These are phyloP conservation scores for Cercospora canescens DNA, from an alignment of 2,329 filamentous ascomycete genomes.

Conservation along the genomic window DNA sequence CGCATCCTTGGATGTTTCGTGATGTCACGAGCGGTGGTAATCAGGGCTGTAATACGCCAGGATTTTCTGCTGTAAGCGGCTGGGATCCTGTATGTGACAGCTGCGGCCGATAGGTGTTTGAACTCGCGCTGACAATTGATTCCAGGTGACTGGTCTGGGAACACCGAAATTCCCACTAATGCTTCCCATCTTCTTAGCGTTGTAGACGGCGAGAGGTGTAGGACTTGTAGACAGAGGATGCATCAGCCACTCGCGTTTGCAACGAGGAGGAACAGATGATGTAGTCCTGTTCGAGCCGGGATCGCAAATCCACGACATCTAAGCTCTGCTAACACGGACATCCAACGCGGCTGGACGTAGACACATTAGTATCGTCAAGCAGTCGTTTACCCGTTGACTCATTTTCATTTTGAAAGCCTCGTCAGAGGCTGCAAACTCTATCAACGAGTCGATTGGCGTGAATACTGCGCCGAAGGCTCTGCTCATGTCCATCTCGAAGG, in stretches of 20 bases:
- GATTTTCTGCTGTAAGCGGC: slow-evolving; percentile 28
- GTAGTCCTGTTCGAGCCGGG: too few species aligned
- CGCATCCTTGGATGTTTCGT: slow-evolving; percentile 41
- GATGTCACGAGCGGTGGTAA: slow-evolving; percentile 43
- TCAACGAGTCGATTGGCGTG: background rate
- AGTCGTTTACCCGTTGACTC: too few species aligned
- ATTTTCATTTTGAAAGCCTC: background rate
- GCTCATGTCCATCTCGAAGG: background rate
- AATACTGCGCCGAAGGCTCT: background rate
- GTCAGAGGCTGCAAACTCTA: background rate
- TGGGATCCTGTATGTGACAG: slow-evolving; percentile 30
- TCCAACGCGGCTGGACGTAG: too few species aligned
- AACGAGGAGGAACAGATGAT: too few species aligned
- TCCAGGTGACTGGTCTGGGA: slow-evolving; percentile 21
- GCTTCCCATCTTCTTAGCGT: slow-evolving; percentile 30
- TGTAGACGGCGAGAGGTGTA: slow-evolving; percentile 18
- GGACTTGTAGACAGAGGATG: background rate
- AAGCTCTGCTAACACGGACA: too few species aligned
- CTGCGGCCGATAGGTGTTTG: background rate
- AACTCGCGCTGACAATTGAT: background rate
- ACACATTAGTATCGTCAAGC: too few species aligned
- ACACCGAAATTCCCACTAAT: slow-evolving; percentile 37
- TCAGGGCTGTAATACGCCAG: slow-evolving; percentile 40
- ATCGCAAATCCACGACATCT: too few species aligned
- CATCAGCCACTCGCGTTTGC: too few species aligned